Evolutionary conservation across 1,139 yeast species (phyloP), one percentile per base, ranked within the genome.

Genomic region (Pichia sp.): DNA sequence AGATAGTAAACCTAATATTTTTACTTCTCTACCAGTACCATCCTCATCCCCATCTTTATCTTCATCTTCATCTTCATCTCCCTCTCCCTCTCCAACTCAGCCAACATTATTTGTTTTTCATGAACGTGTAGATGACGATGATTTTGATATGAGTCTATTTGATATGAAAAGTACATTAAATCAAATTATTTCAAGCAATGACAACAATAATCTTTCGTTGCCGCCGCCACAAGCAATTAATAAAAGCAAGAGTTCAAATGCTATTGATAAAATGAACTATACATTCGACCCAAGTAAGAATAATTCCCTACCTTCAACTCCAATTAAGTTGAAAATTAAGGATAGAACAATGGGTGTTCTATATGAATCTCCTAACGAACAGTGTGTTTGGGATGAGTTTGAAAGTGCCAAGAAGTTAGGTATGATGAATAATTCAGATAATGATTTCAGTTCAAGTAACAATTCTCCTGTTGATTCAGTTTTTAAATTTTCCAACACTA

Each of bases 271-370:
- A 34, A 36, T 48, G 49, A 50, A 43, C 24, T 35, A 51, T 34
- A 43, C 30, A 16, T 48, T 47, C n/a, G 39, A 44, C 13, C 30
- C 45, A 6, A 42, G 43, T 22, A 40, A 50, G 7, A 36, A 39
- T 9, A 18, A 16, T 8, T 25, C 32, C 9, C 20, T 40, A 4
- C 38, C 40, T n/a, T 27, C 24, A 7, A 48, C 48, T 7, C 53
- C 52, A 34, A 25, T 43, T n/a, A 27, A 37, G 34, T 24, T 50
- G 16, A 25, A 47, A 2, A 30, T 45, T 15, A 35, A 35, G 20
- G 56, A 53, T 47, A 27, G 56, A 41, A 51, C 52, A 7, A 53
- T 53, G 56, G 52, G 51, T 7, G 49, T 53, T 16, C 40, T 53
- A 15, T 53, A 53, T 47, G 56, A 53, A 29, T 44, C 52, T 3